Base-by-base conservation (phyloP, 1,284 basidiomycete species). In the Mycosarcoma maydis region DNA sequence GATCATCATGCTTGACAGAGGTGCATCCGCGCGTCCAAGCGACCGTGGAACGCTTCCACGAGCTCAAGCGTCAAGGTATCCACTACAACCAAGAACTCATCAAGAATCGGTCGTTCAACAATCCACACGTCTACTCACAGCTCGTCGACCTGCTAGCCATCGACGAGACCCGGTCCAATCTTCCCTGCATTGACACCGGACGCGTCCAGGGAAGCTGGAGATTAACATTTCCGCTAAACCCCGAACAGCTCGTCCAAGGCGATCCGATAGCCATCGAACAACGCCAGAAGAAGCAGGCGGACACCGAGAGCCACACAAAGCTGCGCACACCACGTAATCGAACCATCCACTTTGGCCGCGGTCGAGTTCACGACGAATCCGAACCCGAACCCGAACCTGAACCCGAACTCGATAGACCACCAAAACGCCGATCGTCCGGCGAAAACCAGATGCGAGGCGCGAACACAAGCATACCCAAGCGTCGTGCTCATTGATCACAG, bases 51-150 rank as follows among this genome's bases (percentile, higher is more conserved):
- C 57, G 80, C 84, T 6, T 86, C 93, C 54, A 95, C 92, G 81
- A 84, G 79, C 43, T 80, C 34, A 79, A 89, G 65, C 86, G 87
- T 53, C 87, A 90, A n/a, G 84, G 83, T 0, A 89, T 89, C 66
- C 94, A 96, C 80, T 97, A 96, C 84, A 98, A 98, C 81, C 91
- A 93, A 80, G 91, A 91, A 0, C 87, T 98, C 30, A 90, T 94
- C 87, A 86, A 88, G 8, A 92, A 90, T 69, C 89, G 92, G 23
- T 88, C 92, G 0, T 98, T 97, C 83, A 89, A 92, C 24, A 98
- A 98, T 77, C 95, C 95, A 0, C 91, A 96, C 80, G 87, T 98
- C 11, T 95, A 95, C 81, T 86, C 90, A 4, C 92, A 94, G 73
- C 87, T 98, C 2, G 94, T 98, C 89, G 93, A 78, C 91, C 94